Percentiles rank a stretch among this genome's conserved stretches.
Evolutionary conservation across 2,329 filamentous ascomycete species (phyloP).

Genomic region (Colletotrichum orbiculare): DNA sequence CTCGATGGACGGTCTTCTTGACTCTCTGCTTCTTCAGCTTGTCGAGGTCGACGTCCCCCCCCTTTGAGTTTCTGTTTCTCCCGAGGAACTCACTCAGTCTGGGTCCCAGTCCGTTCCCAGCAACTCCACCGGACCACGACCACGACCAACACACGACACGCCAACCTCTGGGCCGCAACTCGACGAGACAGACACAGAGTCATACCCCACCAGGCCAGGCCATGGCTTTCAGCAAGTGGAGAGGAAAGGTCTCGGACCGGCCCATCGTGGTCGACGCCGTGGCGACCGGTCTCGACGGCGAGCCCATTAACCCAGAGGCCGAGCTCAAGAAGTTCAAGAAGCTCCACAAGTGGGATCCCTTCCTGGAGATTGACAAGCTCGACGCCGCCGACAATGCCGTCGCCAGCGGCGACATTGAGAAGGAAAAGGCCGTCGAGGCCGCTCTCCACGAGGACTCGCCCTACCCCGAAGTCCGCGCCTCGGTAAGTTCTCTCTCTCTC

Average conservation of each 20-base stretch:
- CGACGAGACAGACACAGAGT: too few relatives aligned
- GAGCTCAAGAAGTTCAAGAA: slow-evolving; percentile 57
- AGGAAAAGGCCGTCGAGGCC: slow-evolving; percentile 57
- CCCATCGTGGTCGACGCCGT: slow-evolving; percentile 51
- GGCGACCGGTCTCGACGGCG: slow-evolving; percentile 50
- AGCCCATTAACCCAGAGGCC: slow-evolving; percentile 50
- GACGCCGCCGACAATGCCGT: slow-evolving; percentile 63
- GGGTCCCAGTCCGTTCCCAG: slow-evolving; percentile 4
- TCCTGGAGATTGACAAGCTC: slow-evolving; percentile 63
- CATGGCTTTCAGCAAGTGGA: slow-evolving; percentile 52
- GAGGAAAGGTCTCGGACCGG: slow-evolving; percentile 57
- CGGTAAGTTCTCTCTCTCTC: slow-evolving; percentile 38
- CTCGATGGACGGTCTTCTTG: not conserved
- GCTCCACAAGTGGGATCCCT: slow-evolving; percentile 67
- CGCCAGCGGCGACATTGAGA: slow-evolving; percentile 55
- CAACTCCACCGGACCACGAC: not conserved
- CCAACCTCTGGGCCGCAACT: too few relatives aligned
- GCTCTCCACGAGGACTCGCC: slow-evolving; percentile 65
- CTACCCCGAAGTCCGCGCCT: slow-evolving; percentile 60
- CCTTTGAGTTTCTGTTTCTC: slow-evolving; percentile 25
- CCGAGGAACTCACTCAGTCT: slow-evolving; percentile 6
- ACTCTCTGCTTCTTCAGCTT: slow-evolving; percentile 7
- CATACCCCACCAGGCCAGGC: not conserved
- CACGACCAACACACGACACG: not conserved
- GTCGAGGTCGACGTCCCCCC: slow-evolving; percentile 10